Evolutionary conservation across 139 green algal genomes (phyloP).

Genomic region (Closterium sp.): DNA sequence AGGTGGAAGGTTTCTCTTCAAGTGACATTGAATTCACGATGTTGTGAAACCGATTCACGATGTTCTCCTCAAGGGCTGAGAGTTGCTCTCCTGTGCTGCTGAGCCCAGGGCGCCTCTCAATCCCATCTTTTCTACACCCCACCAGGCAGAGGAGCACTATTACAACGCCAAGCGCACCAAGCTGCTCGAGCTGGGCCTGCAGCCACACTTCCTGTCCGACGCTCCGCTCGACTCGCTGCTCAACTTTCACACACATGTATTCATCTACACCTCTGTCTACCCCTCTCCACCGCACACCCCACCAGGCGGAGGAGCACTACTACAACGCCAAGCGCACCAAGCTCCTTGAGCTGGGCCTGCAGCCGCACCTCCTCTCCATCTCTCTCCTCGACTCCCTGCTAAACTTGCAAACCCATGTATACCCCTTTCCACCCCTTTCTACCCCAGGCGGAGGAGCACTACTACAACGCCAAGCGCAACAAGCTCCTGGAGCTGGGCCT

Average conservation of each 20-base stretch:
- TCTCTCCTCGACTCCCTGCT: constrained; percentile 77
- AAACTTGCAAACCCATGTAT: constrained; percentile 58
- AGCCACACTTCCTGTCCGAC: constrained; percentile 91
- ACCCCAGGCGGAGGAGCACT: constrained; percentile 90
- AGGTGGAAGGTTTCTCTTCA: too few species aligned
- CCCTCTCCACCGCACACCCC: background rate
- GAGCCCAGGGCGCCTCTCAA: too few species aligned
- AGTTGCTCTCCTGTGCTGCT: too few species aligned
- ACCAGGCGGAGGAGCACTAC: constrained; percentile 94
- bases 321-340: constrained; percentile 97
- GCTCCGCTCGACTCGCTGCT: constrained; percentile 86
- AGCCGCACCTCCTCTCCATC: constrained; percentile 85
- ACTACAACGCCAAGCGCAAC: constrained; percentile 96
- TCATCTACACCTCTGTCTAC: background rate
- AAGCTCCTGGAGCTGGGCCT: constrained; percentile 84
- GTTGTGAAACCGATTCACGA: too few species aligned
- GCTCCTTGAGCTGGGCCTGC: constrained; percentile 75
- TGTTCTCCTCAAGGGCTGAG: too few species aligned
- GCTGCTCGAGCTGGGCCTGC: constrained; percentile 76
- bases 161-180: constrained; percentile 96
- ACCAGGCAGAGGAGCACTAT: constrained; percentile 93
- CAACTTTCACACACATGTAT: constrained; percentile 59
- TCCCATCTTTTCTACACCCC: too few species aligned
- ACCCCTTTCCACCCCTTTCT: constrained; percentile 53
- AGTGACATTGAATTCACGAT: too few species aligned